These are phyloP conservation scores for Tetrahymena elliotti DNA, from an alignment of 73 alveolate species.

Conservation along the genomic window DNA sequence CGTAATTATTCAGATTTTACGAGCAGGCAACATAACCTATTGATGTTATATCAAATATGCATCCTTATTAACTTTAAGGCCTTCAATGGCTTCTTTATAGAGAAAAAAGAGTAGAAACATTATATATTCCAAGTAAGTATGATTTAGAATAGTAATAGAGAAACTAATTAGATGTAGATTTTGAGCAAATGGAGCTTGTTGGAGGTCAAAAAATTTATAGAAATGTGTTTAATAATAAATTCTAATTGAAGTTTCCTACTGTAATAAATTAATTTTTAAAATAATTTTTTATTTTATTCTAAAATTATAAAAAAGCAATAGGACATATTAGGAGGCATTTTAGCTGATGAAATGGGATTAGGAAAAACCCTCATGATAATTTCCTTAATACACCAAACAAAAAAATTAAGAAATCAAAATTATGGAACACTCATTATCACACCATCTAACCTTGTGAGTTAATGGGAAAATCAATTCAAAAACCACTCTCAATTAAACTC, in stretches of 20 bases:
- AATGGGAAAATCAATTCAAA: slow-evolving; percentile 23
- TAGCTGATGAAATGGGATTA: slow-evolving; percentile 76
- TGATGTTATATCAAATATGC: background rate
- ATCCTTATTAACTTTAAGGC: background rate
- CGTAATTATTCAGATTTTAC: background rate
- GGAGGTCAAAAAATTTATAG: background rate
- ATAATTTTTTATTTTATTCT: background rate
- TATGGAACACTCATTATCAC: slow-evolving; percentile 7
- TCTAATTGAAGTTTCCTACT: background rate
- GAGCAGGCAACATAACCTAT: background rate
- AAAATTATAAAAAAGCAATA: background rate
- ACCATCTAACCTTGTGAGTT: slow-evolving; percentile 29
- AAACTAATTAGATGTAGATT: background rate
- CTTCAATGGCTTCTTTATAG: background rate
- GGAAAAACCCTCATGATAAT: slow-evolving; percentile 63
- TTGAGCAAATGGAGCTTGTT: background rate
- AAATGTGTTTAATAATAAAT: background rate
- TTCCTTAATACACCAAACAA: slow-evolving; percentile 19
- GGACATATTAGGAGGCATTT: slow-evolving; percentile 45
- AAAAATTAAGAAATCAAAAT: background rate
- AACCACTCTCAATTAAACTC: background rate
- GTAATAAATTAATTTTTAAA: background rate
- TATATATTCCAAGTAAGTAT: background rate
- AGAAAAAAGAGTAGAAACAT: background rate
- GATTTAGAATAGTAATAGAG: background rate